Percentiles rank a stretch among this genome's conserved stretches.
phyloP scores from a whole-genome alignment of 768 basidiomycete species.

The Suillus clintonianus region DNA sequence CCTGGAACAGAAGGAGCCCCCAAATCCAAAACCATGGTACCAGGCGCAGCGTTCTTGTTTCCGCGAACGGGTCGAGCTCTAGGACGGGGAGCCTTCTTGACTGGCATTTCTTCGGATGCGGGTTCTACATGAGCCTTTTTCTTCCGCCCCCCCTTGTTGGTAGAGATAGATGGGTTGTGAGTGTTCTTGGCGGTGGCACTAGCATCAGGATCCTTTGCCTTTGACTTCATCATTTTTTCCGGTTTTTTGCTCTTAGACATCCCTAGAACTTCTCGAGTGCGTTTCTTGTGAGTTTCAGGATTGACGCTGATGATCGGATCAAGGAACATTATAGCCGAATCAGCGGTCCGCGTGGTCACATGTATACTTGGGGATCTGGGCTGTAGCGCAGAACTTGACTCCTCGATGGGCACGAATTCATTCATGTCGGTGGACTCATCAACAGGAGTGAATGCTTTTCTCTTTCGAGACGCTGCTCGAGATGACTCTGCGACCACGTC shows the following conservation, averaged over 20 bases:
- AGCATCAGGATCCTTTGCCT: neutral
- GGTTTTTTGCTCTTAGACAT: neutral
- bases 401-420: neutral
- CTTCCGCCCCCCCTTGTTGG: neutral
- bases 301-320: constrained; percentile 28
- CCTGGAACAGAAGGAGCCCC: neutral
- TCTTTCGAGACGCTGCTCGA: neutral
- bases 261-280: constrained; percentile 8
- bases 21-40: neutral
- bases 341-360: constrained; percentile 5
- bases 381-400: neutral
- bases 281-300: constrained; percentile 12
- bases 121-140: neutral
- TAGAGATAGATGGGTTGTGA: neutral
- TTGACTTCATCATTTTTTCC: neutral
- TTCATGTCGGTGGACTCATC: neutral
- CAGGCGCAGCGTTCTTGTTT: neutral
- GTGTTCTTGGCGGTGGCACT: neutral
- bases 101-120: neutral
- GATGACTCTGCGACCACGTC: constrained; percentile 2
- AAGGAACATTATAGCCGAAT: constrained; percentile 24
- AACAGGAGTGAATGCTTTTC: neutral
- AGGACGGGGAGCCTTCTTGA: neutral
- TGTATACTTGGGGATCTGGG: neutral
- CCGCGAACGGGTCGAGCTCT: neutral